phyloP scores from a whole-genome alignment of 768 basidiomycete species.

The button mushroom (Agaricus bisporus) region DNA sequence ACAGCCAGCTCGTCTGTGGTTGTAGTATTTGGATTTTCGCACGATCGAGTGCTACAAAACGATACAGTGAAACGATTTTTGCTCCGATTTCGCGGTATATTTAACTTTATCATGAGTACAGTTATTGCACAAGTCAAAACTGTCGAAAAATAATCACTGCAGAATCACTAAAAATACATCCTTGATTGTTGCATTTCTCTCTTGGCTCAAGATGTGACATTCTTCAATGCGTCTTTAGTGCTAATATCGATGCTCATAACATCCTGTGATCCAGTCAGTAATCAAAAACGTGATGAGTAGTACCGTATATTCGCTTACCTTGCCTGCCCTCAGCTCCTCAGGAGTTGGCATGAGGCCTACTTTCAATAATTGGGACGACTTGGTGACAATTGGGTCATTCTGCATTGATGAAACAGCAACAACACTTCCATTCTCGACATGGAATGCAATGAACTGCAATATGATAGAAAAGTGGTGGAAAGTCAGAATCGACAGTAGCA shows the following conservation, averaged over 20 bases:
- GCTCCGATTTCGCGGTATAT: too few relatives aligned
- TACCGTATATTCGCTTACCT: slow-evolving; percentile 34
- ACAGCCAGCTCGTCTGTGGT: too few relatives aligned
- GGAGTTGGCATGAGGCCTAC: slow-evolving; percentile 76
- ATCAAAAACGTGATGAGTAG: not conserved
- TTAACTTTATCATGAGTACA: too few relatives aligned
- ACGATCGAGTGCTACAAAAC: too few relatives aligned
- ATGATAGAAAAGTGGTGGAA: not conserved
- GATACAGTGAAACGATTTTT: too few relatives aligned
- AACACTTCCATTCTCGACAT: slow-evolving; percentile 56
- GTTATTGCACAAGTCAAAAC: too few relatives aligned
- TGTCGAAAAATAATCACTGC: too few relatives aligned
- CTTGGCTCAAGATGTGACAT: slow-evolving; percentile 11
- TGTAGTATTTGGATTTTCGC: too few relatives aligned
- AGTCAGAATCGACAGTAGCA: not conserved
- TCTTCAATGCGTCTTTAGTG: slow-evolving; percentile 21
- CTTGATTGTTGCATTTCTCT: not conserved
- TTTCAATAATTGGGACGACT: slow-evolving; percentile 72
- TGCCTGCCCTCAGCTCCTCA: slow-evolving; percentile 67
- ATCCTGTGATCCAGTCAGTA: slow-evolving; percentile 23
- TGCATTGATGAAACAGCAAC: slow-evolving; percentile 77
- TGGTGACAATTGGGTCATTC: slow-evolving; percentile 73
- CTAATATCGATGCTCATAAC: slow-evolving; percentile 36
- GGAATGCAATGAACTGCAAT: slow-evolving; percentile 72
- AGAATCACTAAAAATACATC: not conserved